Percentiles rank a stretch among this genome's conserved stretches.
phyloP scores from a whole-genome alignment of 306 rosid genomes.

The Spatholobus suberectus region DNA sequence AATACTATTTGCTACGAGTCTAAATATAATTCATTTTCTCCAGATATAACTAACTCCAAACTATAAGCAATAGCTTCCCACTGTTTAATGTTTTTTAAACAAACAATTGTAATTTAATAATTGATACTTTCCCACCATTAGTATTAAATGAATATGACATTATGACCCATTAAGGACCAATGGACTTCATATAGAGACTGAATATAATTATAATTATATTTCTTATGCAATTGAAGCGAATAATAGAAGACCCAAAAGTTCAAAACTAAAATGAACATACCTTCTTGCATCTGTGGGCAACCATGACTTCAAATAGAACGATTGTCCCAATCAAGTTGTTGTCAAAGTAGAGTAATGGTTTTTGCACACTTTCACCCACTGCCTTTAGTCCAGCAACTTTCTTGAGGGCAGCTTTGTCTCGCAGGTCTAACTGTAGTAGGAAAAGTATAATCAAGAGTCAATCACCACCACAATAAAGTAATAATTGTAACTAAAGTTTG shows the following conservation, averaged over 20 bases:
- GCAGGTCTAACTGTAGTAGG: constrained; percentile 74
- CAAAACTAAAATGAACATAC: constrained; percentile 44
- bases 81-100: neutral
- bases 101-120: neutral
- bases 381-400: constrained; percentile 91
- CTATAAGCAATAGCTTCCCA: too few species aligned
- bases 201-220: neutral
- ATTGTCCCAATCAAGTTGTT: constrained; percentile 94
- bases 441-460: constrained; percentile 31
- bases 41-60: too few species aligned
- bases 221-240: constrained; percentile 13
- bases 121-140: neutral
- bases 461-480: neutral
- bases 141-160: neutral
- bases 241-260: neutral
- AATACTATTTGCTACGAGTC: too few species aligned
- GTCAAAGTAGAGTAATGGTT: constrained; percentile 79
- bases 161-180: neutral
- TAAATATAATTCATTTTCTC: too few species aligned
- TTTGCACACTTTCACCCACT: constrained; percentile 94
- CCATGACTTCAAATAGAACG: constrained; percentile 90
- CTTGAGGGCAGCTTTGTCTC: constrained; percentile 75
- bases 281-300: constrained; percentile 92
- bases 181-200: too few species aligned
- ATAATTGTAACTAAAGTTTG: neutral